These are phyloP conservation scores for Batrachochytrium dendrobatidis DNA, from an alignment of 371 early-diverging fungal species.

Conservation along the genomic window DNA sequence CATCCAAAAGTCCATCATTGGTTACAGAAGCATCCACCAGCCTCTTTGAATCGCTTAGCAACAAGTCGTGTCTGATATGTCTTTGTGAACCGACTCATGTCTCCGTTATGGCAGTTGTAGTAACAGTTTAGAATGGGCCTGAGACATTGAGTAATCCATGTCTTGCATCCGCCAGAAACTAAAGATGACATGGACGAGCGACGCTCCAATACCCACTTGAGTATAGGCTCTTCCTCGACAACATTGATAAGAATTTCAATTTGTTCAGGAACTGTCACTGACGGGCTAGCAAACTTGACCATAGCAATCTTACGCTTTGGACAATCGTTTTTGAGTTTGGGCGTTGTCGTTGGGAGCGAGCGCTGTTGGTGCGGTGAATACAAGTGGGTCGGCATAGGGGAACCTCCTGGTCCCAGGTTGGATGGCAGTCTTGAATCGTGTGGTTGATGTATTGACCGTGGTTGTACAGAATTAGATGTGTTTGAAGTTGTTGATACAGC, in stretches of 20 bases:
- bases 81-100: neutral
- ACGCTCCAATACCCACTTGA: conserved; percentile 2
- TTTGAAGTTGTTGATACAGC: too few relatives aligned
- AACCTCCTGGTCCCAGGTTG: too few relatives aligned
- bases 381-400: too few relatives aligned
- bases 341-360: too few relatives aligned
- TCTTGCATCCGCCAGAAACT: conserved; percentile 2
- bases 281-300: neutral
- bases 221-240: conserved; percentile 2
- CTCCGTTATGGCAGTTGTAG: neutral
- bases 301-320: conserved; percentile 1
- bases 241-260: neutral
- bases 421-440: too few relatives aligned
- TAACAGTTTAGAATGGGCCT: neutral
- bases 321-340: neutral
- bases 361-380: too few relatives aligned
- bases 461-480: too few relatives aligned
- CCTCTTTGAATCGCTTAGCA: conserved; percentile 5
- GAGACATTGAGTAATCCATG: conserved; percentile 1
- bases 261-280: neutral
- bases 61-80: neutral
- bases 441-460: too few relatives aligned
- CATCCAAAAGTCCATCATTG: too few relatives aligned
- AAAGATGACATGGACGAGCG: conserved; percentile 3
- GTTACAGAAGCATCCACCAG: neutral